A percentile compares a stretch with the other conserved stretches of the same genome.
These are phyloP conservation scores for Neurospora sp. DNA, from an alignment of 495 filamentous ascomycete genomes.

Conservation along the genomic window DNA sequence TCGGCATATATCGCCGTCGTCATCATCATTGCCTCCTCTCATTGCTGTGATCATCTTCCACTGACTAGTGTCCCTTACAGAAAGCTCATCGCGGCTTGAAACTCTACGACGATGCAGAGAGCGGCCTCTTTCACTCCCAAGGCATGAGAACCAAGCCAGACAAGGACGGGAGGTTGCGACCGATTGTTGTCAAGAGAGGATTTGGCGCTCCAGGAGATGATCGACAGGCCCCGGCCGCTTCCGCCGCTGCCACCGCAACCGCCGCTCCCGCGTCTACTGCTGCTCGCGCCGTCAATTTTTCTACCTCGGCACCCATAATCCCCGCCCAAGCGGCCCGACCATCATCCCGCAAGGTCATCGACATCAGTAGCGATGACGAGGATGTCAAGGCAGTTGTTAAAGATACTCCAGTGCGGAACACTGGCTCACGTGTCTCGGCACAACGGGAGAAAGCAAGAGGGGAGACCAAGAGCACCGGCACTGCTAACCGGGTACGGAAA, in stretches of 20 bases:
- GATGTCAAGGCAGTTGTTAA: background rate
- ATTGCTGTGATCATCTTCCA: background rate
- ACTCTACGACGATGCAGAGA: background rate
- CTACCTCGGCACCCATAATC: background rate
- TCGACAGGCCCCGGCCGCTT: background rate
- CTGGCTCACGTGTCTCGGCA: background rate
- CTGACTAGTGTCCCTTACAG: background rate
- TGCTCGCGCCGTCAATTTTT: background rate
- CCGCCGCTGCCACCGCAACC: background rate
- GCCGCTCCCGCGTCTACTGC: background rate
- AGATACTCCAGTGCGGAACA: background rate
- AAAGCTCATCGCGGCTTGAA: background rate
- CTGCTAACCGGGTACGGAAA: background rate
- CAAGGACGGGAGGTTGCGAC: background rate
- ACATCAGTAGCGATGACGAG: background rate
- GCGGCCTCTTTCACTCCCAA: background rate
- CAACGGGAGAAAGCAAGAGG: background rate
- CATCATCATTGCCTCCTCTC: background rate
- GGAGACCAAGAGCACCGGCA: background rate
- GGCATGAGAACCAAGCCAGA: background rate
- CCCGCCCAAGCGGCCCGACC: background rate
- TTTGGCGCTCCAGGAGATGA: background rate
- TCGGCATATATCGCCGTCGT: background rate
- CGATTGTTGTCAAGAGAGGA: background rate
- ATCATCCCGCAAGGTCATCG: background rate